These are phyloP conservation scores for Salix caprea DNA, from an alignment of 345 rosid genomes.

Conservation along the genomic window DNA sequence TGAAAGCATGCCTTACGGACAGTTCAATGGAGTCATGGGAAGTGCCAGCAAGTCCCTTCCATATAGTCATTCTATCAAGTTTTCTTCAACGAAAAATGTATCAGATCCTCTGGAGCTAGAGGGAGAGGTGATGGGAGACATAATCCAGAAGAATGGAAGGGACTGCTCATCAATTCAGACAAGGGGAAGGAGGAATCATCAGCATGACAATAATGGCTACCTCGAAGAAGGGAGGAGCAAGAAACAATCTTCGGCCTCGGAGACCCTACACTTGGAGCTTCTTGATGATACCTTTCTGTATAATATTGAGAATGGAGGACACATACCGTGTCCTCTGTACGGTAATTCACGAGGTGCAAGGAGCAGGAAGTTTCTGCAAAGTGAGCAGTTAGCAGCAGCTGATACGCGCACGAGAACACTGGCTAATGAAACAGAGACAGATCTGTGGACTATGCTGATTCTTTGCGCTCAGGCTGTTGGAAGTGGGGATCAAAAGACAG, in stretches of 20 bases:
- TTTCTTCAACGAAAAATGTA: slow-evolving; percentile 5
- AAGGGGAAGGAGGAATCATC: slow-evolving; percentile 34
- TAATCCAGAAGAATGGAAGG: neutral
- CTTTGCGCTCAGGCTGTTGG: slow-evolving; percentile 73
- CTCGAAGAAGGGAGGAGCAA: slow-evolving; percentile 39
- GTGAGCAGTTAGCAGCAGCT: slow-evolving; percentile 22
- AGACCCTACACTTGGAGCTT: slow-evolving; percentile 41
- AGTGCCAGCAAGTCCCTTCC: slow-evolving; percentile 2
- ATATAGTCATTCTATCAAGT: neutral
- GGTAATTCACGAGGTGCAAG: slow-evolving; percentile 3
- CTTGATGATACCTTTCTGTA: slow-evolving; percentile 42
- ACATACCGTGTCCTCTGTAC: neutral
- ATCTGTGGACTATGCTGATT: slow-evolving; percentile 42
- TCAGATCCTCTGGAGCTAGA: neutral
- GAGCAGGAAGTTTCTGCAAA: neutral
- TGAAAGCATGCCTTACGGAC: slow-evolving; percentile 8
- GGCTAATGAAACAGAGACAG: slow-evolving; percentile 33
- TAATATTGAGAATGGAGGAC: slow-evolving; percentile 14
- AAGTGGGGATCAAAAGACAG: slow-evolving; percentile 48
- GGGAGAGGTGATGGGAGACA: neutral
- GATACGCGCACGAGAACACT: slow-evolving; percentile 18
- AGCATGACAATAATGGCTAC: slow-evolving; percentile 26
- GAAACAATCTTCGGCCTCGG: slow-evolving; percentile 49
- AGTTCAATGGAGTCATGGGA: neutral
- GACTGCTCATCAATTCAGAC: slow-evolving; percentile 8